Base-by-base conservation (phyloP, 352 stramenopile species). In the Globisporangium acanthophoron region DNA sequence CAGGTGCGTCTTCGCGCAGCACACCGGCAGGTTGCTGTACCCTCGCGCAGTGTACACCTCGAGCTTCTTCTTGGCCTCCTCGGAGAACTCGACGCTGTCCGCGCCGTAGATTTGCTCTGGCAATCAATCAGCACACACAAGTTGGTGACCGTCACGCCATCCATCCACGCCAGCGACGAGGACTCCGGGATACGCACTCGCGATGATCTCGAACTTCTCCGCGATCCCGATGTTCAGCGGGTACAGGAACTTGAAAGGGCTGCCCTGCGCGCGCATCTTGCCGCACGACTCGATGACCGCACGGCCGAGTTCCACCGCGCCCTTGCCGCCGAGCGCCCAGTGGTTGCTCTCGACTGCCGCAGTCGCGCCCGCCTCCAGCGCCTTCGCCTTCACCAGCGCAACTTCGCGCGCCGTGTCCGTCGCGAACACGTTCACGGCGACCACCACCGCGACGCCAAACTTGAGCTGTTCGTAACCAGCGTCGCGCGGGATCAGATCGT, bases 1-100 rank as follows among this genome's bases (percentile, higher is more conserved):
- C 73, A 99, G 96, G 74, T 99, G 97, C 9, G 97, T 99, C 77
- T 99, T 99, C 33, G 97, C 97, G 56, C 99, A 98, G 71, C 97
- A 99, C 64, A 99, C 86, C 8, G 92, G 92, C 31, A 96, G 65
- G 40, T 74, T 71, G 39, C 69, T 69, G 67, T 88, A 92, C 18
- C 85, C 80, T 18, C 75, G 68, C 45, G 73, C 64, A 20, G 78
- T 78, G 72, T 99, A 99, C 45, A 97, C 76, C 3, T 69, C 82
- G 47, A 99, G 85, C 72, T 98, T 96, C 64, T 97, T 87, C 62
- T 97, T 89, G 18, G 97, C 96, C 58, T 95, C 59, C 7, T 98
- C 90, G 31, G 80, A 94, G 73, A 97, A 99, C 63, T 98, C 92
- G 21, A 99, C 96, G n/a, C 76, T 84, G 24, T 85, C 83, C 21